Evolutionary conservation across 805 yeast species (phyloP), one percentile per base, ranked within the genome.

Genomic region (Lachancea waltii): DNA sequence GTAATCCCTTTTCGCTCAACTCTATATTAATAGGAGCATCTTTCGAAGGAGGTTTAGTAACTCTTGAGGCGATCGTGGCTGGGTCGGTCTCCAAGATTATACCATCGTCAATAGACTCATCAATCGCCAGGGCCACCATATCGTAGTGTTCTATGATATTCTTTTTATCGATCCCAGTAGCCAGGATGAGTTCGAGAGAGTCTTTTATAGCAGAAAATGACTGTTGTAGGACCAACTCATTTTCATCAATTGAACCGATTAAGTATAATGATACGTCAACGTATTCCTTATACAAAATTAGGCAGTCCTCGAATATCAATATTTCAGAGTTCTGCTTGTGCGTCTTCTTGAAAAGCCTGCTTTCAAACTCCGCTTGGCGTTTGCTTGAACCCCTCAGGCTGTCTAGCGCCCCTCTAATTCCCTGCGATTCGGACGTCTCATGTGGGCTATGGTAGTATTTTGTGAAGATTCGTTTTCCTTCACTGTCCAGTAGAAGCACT

Each of bases 91-190:
- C 97, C 49, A 92, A 71, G 40, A 92, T 78, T 46, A 92, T 77
- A 28, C 97, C 98, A 57, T 89, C 95, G 58, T 92, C 98, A 35
- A 92, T 70, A 7, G 94, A 73, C 64, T 92, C 97, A 61, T 92
- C 98, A 30, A 89, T 74, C 3, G 94, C 85, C 59, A 92, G 72
- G 30, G 85, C 70, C 26, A 87, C 81, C 69, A 85, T 70, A 62
- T 92, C 98, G 58, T 81, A 92, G 58, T 81, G 76, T 47, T 85
- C 95, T 51, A 79, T 73, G 32, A 90, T 66, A 3, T 89, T 74
- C 48, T 79, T 72, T 59, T 79, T 85, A 62, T 92, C 97, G 45
- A 89, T 67, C 10, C 83, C 70, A 26, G 57, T 50, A 45, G 66
- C 73, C 44, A 89, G 68, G 35, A 89, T 72, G 42, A 85, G 77